Evolutionary conservation across 2,329 filamentous ascomycete species (phyloP).

Genomic region (Ramularia endophylla): DNA sequence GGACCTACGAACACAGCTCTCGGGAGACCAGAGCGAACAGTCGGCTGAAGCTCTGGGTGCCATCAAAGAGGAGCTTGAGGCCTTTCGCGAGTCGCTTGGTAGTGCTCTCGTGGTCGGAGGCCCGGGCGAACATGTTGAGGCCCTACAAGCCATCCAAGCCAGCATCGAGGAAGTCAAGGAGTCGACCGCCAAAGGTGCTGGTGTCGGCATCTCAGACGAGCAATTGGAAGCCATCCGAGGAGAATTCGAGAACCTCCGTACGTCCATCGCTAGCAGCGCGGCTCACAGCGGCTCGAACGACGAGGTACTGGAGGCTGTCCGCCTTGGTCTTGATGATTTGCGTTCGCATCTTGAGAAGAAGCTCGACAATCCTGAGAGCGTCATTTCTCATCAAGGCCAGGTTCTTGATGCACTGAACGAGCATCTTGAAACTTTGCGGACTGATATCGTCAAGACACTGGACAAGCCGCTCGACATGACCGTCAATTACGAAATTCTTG

Average conservation of each 20-base stretch:
- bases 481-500: slow-evolving; percentile 81
- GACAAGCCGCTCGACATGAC: slow-evolving; percentile 78
- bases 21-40: slow-evolving; percentile 35
- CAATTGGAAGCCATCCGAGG: slow-evolving; percentile 47
- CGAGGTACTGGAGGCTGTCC: slow-evolving; percentile 44
- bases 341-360: slow-evolving; percentile 46
- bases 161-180: slow-evolving; percentile 37
- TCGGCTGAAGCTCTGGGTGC: slow-evolving; percentile 38
- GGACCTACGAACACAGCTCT: slow-evolving; percentile 35
- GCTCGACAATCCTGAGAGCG: slow-evolving; percentile 48
- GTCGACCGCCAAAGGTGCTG: slow-evolving; percentile 17
- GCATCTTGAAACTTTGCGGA: slow-evolving; percentile 68
- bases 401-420: slow-evolving; percentile 58
- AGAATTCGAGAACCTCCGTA: slow-evolving; percentile 45
- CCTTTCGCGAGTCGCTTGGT: slow-evolving; percentile 39
- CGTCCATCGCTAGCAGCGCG: slow-evolving; percentile 35
- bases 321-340: slow-evolving; percentile 46
- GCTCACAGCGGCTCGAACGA: slow-evolving; percentile 40
- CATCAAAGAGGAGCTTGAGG: slow-evolving; percentile 39
- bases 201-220: slow-evolving; percentile 40
- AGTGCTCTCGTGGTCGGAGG: slow-evolving; percentile 35
- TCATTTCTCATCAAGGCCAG: slow-evolving; percentile 49
- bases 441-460: slow-evolving; percentile 66
- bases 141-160: slow-evolving; percentile 22
- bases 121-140: slow-evolving; percentile 23